A percentile compares a stretch with the other conserved stretches of the same genome.
Evolutionary conservation across 768 basidiomycete species (phyloP).

Genomic region (Boletus patriciae): DNA sequence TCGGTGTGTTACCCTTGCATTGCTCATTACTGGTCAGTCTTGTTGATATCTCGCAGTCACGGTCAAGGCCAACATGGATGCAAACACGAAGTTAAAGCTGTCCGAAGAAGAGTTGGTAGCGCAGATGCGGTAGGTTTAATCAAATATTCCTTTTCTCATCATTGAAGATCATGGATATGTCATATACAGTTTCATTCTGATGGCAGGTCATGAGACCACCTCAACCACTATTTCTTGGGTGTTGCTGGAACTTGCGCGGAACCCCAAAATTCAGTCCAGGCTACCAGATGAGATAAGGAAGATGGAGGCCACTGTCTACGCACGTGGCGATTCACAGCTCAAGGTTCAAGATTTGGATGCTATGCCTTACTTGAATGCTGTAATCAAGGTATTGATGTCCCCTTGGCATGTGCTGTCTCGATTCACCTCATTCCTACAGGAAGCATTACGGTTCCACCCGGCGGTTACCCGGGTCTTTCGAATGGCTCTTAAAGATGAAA

Average conservation of each 20-base stretch:
- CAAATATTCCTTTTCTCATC: background rate
- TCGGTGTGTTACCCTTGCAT: slow-evolving; percentile 33
- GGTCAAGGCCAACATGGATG: slow-evolving; percentile 27
- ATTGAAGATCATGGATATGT: background rate
- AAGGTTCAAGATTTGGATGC: slow-evolving; percentile 42
- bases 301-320: background rate
- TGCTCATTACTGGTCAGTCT: background rate
- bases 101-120: slow-evolving; percentile 15
- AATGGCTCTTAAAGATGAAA: slow-evolving; percentile 49
- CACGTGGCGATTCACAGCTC: slow-evolving; percentile 3
- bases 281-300: slow-evolving; percentile 43
- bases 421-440: slow-evolving; percentile 31
- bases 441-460: slow-evolving; percentile 47
- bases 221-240: slow-evolving; percentile 57
- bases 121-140: slow-evolving; percentile 16
- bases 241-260: slow-evolving; percentile 56
- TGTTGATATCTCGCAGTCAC: slow-evolving; percentile 8
- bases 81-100: slow-evolving; percentile 16
- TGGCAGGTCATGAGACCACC: slow-evolving; percentile 60
- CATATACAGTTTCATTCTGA: slow-evolving; percentile 41
- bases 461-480: slow-evolving; percentile 51
- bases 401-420: slow-evolving; percentile 14
- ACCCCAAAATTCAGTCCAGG: slow-evolving; percentile 55
- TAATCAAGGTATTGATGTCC: slow-evolving; percentile 32
- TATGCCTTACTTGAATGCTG: slow-evolving; percentile 46